Conservation (phyloP, 129 eudicot genomes). For the Gnaphalium uliginosum region DNA sequence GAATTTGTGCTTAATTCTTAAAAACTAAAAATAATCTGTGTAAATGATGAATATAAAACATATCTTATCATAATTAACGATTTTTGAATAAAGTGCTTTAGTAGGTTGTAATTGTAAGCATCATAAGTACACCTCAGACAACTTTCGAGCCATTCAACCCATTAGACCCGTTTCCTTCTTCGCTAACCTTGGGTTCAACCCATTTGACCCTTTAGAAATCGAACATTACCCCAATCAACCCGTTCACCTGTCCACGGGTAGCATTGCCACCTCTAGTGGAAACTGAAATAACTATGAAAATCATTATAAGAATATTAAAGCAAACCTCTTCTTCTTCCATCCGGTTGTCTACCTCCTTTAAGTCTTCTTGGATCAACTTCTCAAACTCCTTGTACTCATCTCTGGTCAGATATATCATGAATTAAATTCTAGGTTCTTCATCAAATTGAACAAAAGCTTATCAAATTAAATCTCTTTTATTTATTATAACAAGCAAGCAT, state of each 20-base stretch:
- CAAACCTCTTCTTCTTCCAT: constrained; percentile 95
- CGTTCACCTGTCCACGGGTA: neutral
- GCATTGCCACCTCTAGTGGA: neutral
- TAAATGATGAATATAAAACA: neutral
- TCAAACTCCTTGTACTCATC: constrained; percentile 97
- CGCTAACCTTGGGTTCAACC: neutral
- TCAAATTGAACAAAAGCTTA: neutral
- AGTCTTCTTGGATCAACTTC: constrained; percentile 77
- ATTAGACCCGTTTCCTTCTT: neutral
- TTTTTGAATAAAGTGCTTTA: neutral
- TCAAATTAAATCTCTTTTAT: neutral
- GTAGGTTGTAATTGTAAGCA: neutral
- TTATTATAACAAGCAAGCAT: constrained; percentile 5
- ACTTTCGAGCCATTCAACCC: too few relatives aligned
- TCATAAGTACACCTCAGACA: neutral
- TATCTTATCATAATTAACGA: neutral
- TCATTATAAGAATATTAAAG: constrained; percentile 11
- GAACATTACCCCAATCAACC: neutral
- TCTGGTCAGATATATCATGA: constrained; percentile 46
- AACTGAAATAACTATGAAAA: constrained; percentile 6
- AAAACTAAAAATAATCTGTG: neutral
- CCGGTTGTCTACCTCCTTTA: constrained; percentile 78
- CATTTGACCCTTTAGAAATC: neutral
- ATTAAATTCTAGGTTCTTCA: constrained; percentile 8
- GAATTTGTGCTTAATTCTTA: too few relatives aligned